Base-by-base conservation (phyloP, 805 yeast species). In the Blastobotrys chiropterorum region DNA sequence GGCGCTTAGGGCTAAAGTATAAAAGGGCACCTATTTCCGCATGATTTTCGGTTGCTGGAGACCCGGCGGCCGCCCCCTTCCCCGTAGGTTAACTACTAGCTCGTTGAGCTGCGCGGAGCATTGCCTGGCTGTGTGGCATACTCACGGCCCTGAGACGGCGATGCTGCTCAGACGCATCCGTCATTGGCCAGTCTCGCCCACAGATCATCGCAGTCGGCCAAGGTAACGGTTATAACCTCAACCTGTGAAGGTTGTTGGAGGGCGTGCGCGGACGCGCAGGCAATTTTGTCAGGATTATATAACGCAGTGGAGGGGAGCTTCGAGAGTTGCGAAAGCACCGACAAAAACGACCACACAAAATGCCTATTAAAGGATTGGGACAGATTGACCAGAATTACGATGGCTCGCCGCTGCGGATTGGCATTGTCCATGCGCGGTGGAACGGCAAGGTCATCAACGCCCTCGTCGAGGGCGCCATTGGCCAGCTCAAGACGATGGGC, bases 351-450 rank as follows among this genome's bases (percentile, higher is more conserved):
- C 20, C n/a, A 40, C 15, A 7, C 34, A 38, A 47, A 20, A 53
- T 53, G 56, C 53, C 90, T 53, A 80, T 86, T 52, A 81, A 82
- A 67, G 96, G 96, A 59, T 73, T 89, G 61, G 96, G 96, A 31
- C 70, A 80, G 62, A 62, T 81, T 16, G 94, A 88, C 67, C 78
- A 81, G 66, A 60, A 66, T 49, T 85, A 85, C 67, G 83, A 85
- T 65, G 95, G 70, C 22, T 47, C 62, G 15, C 46, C 72, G 1
- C 73, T 90, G 57, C 79, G 84, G 60, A 75, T 94, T 50, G 97
- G 92, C 38, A 89, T 94, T 64, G 78, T 94, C 52, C 97, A 90
- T 68, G 97, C 99, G 14, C 86, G 99, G 69, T 94, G 99, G 99
- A 94, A 94, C 70, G 68, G 73, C 40, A 71, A 73, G 46, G 81